Evolutionary conservation across 202 grass and related monocot species (phyloP).

Genomic region (Panicum virgatum): DNA sequence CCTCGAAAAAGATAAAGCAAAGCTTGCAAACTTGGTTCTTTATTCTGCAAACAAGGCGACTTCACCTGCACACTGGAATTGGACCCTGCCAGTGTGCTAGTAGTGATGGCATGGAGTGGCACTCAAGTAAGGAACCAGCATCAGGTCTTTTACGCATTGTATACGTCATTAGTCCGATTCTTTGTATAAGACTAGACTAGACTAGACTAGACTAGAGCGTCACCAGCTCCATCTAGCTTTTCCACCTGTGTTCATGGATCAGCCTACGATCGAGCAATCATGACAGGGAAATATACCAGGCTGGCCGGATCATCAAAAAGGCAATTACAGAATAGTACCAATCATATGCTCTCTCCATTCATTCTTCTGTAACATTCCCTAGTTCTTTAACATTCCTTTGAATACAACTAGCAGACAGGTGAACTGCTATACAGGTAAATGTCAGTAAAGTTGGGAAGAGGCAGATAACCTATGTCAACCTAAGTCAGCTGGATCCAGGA

Average conservation of each 20-base stretch:
- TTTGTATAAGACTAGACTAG: no score
- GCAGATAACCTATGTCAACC: slow-evolving; percentile 8
- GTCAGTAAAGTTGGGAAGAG: neutral
- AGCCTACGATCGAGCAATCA: neutral
- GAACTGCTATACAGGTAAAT: neutral
- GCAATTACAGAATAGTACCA: neutral
- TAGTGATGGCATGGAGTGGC: neutral
- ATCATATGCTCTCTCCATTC: slow-evolving; percentile 9
- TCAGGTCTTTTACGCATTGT: neutral
- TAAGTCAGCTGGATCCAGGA: slow-evolving; percentile 20
- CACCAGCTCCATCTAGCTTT: no score
- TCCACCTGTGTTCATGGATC: neutral
- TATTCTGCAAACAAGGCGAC: neutral
- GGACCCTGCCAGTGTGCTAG: neutral
- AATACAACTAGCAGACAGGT: neutral
- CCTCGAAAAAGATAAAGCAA: slow-evolving; percentile 4
- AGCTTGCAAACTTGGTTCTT: neutral
- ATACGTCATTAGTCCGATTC: no score
- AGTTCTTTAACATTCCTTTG: neutral
- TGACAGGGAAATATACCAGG: neutral
- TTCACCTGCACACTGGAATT: neutral
- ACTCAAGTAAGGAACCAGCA: slow-evolving; percentile 34
- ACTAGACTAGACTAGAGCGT: no score
- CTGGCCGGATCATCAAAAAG: neutral
- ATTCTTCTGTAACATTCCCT: neutral